Base-by-base conservation (phyloP, 805 yeast genomes). In the Kuraishia molischiana region DNA sequence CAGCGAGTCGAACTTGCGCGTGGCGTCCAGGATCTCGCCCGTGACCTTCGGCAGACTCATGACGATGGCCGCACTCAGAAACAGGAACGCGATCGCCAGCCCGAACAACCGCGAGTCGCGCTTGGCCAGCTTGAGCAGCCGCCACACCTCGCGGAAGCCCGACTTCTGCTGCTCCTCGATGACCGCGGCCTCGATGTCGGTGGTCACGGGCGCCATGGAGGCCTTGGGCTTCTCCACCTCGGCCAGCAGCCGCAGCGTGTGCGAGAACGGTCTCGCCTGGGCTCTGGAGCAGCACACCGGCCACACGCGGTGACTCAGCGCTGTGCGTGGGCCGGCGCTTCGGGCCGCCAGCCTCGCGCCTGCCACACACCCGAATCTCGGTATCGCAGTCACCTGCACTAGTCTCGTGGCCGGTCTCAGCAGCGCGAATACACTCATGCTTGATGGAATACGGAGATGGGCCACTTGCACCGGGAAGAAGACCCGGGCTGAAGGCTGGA, bases 11-110 rank as follows among this genome's bases (percentile, higher is more conserved):
- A 44, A 52, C 8, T 60, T 55, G 42, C 62, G 64, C 1, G 74
- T 59, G 4, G 74, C 67, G 50, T 74, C 79, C 17, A 74, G 49
- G 2, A 74, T 69, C 33, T 67, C 52, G 34, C 79, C 79, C n/a
- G 74, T 73, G 5, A 74, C 66, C 42, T 68, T 72, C 2, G 79
- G 79, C 39, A 72, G 57, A 3, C 68, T 53, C 75, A 73, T 70
- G 19, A 72, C 67, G 32, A 72, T 68, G 4, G 59, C 50, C 24
- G 75, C 74, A 18, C 77, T 67, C 4, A 67, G 43, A 2, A 72
- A 54, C 24, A 73, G 51, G n/a, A 73, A 52, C 0, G 60, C 33
- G 3, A 73, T 54, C 0, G 78, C 77, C 1, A 61, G 38, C 0
- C 59, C 41, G 33, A 73, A 58, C 10, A 73, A 40, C 41, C 62